phyloP scores from a whole-genome alignment of 2,329 filamentous ascomycete species.

The Sarocladiaceae sp. region DNA sequence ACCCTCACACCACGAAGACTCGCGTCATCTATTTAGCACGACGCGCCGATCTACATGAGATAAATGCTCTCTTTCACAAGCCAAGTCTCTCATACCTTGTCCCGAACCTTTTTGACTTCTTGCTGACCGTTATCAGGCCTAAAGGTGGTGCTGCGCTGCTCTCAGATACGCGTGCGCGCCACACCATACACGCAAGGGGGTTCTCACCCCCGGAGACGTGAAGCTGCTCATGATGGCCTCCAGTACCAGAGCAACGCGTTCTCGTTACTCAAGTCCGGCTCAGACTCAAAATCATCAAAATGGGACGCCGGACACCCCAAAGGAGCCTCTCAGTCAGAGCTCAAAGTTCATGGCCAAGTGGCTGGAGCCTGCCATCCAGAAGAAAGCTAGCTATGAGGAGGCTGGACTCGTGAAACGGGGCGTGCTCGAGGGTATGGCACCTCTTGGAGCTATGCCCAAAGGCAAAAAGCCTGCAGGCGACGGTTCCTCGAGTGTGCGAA shows the following conservation, averaged over 20 bases:
- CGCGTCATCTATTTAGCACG: conserved; percentile 2
- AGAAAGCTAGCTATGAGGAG: conserved; percentile 70
- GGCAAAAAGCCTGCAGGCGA: conserved; percentile 29
- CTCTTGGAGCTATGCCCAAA: conserved; percentile 68
- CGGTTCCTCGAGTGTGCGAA: conserved; percentile 28
- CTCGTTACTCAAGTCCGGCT: conserved; percentile 51
- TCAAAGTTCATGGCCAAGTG: conserved; percentile 50
- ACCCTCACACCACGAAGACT: not conserved
- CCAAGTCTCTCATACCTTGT: conserved; percentile 12
- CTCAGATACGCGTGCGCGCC: conserved; percentile 12
- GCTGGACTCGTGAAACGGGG: conserved; percentile 66
- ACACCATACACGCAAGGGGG: not conserved
- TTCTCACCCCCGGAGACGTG: conserved; percentile 7
- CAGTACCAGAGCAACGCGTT: conserved; percentile 45
- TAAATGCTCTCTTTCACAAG: conserved; percentile 6
- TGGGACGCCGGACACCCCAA: conserved; percentile 29
- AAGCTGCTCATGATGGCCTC: conserved; percentile 29
- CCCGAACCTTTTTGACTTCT: conserved; percentile 3
- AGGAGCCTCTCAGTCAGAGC: conserved; percentile 27
- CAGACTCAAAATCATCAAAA: conserved; percentile 18
- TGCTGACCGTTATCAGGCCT: conserved; percentile 6
- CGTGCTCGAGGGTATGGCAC: conserved; percentile 77
- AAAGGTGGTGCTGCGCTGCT: conserved; percentile 8
- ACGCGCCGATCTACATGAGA: not conserved
- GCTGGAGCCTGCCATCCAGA: conserved; percentile 53